These are phyloP conservation scores for Durio zibethinus DNA, from an alignment of 345 rosid species.

Conservation along the genomic window DNA sequence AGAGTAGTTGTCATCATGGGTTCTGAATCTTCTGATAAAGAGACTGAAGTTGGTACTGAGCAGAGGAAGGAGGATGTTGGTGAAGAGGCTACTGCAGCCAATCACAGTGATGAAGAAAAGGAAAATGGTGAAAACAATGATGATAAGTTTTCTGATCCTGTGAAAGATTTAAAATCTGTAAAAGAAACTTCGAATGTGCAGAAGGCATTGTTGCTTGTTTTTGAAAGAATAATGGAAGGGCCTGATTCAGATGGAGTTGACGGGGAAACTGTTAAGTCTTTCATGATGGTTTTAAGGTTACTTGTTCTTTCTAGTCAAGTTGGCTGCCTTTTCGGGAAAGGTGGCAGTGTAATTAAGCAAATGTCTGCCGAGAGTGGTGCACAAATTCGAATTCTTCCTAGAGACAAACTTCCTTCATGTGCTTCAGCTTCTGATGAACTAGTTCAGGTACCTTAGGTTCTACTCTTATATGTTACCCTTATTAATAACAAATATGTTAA, in stretches of 20 bases:
- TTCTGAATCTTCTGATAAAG: slow-evolving; percentile 34
- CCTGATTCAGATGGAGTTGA: slow-evolving; percentile 31
- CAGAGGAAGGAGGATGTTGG: slow-evolving; percentile 18
- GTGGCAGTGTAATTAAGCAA: slow-evolving; percentile 60
- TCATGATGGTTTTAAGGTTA: slow-evolving; percentile 42
- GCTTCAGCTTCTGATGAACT: slow-evolving; percentile 54
- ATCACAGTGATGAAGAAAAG: slow-evolving; percentile 24
- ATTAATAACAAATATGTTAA: not conserved
- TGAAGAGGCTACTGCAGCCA: slow-evolving; percentile 20
- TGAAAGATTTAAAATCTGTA: slow-evolving; percentile 30
- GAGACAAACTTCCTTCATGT: slow-evolving; percentile 58
- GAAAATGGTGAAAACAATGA: slow-evolving; percentile 24
- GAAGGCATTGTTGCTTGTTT: slow-evolving; percentile 56
- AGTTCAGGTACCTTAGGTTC: slow-evolving; percentile 46
- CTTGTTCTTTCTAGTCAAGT: slow-evolving; percentile 60
- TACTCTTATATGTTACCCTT: not conserved
- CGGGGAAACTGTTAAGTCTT: slow-evolving; percentile 32
- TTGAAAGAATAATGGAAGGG: slow-evolving; percentile 52
- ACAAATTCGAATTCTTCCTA: slow-evolving; percentile 58
- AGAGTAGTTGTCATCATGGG: slow-evolving; percentile 42
- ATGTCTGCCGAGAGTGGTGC: slow-evolving; percentile 63
- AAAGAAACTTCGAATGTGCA: slow-evolving; percentile 40
- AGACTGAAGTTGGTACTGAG: slow-evolving; percentile 15
- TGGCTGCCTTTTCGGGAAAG: slow-evolving; percentile 65
- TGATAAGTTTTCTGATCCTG: slow-evolving; percentile 28